Percentiles rank a stretch among this genome's conserved stretches.
phyloP scores from a whole-genome alignment of 78 protist species.

The Dictyostelium purpureum region DNA sequence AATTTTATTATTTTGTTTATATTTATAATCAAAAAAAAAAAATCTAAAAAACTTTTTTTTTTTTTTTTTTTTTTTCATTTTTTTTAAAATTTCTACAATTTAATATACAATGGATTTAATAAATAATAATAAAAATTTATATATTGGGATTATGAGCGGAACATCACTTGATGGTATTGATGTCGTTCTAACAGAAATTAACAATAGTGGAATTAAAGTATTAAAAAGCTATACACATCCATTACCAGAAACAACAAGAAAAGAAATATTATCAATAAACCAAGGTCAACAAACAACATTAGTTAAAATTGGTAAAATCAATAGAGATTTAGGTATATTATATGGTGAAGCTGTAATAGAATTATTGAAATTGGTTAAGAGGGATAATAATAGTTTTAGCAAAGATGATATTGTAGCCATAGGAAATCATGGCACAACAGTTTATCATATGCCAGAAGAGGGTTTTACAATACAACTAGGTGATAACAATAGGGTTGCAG shows the following conservation, averaged over 20 bases:
- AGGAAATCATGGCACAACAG: slow-evolving; percentile 80
- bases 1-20: no score
- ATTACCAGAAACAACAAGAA: neutral
- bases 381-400: neutral
- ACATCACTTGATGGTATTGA: slow-evolving; percentile 28
- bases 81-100: no score
- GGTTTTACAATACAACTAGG: slow-evolving; percentile 66
- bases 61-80: no score
- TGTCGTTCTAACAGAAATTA: neutral
- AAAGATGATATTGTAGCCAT: neutral
- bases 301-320: neutral
- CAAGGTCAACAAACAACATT: slow-evolving; percentile 4
- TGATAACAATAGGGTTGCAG: slow-evolving; percentile 21
- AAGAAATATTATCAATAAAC: neutral
- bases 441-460: slow-evolving; percentile 38
- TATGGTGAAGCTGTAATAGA: neutral
- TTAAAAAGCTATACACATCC: neutral
- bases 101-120: no score
- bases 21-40: no score
- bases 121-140: no score
- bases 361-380: no score
- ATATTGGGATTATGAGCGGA: slow-evolving; percentile 13
- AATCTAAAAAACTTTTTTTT: no score
- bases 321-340: neutral
- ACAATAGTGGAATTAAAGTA: neutral